Percentiles rank a stretch among this genome's conserved stretches.
Evolutionary conservation across 73 alveolate species (phyloP).

Genomic region (Uronychia binucleata): DNA sequence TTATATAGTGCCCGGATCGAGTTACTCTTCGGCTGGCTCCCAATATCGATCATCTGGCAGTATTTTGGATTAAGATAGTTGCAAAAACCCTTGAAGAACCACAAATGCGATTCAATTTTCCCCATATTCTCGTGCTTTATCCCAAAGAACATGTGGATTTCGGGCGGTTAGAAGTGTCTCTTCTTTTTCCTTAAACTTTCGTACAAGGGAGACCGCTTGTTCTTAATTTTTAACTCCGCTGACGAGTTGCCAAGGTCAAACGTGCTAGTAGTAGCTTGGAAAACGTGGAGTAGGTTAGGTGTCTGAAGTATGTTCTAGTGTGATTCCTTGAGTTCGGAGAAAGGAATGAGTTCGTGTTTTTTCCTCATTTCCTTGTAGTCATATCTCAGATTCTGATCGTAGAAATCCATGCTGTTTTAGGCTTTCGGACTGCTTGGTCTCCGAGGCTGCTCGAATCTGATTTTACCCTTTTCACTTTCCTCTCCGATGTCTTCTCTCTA

Average conservation of each 20-base stretch:
- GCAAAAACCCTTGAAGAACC: conserved; percentile 47
- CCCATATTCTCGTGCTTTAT: conserved; percentile 14
- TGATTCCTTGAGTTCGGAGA: too few relatives aligned
- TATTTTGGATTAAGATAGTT: conserved; percentile 28
- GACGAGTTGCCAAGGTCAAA: background rate
- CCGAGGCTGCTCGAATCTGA: too few relatives aligned
- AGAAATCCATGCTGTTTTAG: too few relatives aligned
- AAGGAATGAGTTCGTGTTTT: too few relatives aligned
- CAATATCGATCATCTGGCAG: conserved; percentile 27
- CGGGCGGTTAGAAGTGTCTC: background rate
- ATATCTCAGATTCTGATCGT: too few relatives aligned
- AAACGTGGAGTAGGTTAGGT: background rate
- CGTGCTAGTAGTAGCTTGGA: background rate
- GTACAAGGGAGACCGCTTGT: background rate
- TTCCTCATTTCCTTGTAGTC: too few relatives aligned
- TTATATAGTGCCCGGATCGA: conserved; percentile 20
- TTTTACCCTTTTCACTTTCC: background rate
- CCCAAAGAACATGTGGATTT: background rate
- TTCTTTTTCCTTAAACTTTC: background rate
- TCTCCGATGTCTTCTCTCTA: background rate
- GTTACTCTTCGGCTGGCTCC: conserved; percentile 22
- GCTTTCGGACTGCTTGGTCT: too few relatives aligned
- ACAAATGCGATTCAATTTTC: conserved; percentile 40
- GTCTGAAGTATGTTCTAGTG: too few relatives aligned
- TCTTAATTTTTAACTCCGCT: background rate